These are phyloP conservation scores for Diutina pseudorugosa DNA, from an alignment of 1,139 yeast genomes.

Conservation along the genomic window DNA sequence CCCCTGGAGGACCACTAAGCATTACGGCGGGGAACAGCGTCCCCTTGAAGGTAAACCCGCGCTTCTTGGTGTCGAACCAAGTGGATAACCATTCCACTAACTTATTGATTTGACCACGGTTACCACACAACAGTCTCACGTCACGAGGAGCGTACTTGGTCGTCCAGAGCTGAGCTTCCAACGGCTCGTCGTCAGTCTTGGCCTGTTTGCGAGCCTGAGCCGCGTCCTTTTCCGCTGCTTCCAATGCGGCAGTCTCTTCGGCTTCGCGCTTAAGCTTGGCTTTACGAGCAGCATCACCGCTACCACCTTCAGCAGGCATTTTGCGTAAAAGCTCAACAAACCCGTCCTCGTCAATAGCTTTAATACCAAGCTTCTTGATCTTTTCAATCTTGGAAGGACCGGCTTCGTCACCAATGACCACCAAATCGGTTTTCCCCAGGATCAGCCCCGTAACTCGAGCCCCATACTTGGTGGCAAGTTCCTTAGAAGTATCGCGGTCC, in stretches of 20 bases:
- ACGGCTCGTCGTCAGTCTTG: slow-evolving; percentile 6
- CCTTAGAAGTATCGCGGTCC: slow-evolving; percentile 66
- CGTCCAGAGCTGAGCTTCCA: slow-evolving; percentile 58
- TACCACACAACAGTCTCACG: slow-evolving; percentile 77
- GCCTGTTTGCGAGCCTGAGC: slow-evolving; percentile 11
- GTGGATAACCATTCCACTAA: slow-evolving; percentile 62
- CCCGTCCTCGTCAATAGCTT: slow-evolving; percentile 82
- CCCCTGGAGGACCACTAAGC: slow-evolving; percentile 80
- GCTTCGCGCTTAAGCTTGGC: slow-evolving; percentile 59
- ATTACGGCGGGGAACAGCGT: slow-evolving; percentile 70
- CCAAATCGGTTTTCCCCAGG: slow-evolving; percentile 75
- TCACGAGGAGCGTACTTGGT: slow-evolving; percentile 80
- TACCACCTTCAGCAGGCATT: slow-evolving; percentile 93
- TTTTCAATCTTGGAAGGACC: slow-evolving; percentile 91
- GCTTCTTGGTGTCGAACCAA: slow-evolving; percentile 54
- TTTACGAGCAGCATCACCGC: slow-evolving; percentile 60
- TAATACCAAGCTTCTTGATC: slow-evolving; percentile 59
- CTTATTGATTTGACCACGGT: slow-evolving; percentile 60
- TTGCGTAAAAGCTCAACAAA: slow-evolving; percentile 57
- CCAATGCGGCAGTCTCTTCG: slow-evolving; percentile 43
- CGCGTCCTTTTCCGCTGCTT: slow-evolving; percentile 29
- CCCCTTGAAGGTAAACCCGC: slow-evolving; percentile 49
- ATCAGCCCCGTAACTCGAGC: slow-evolving; percentile 89
- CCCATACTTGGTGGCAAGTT: slow-evolving; percentile 73
- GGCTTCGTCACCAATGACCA: slow-evolving; percentile 90